phyloP scores from a whole-genome alignment of 306 rosid genomes.

The Dalbergia oliveri region DNA sequence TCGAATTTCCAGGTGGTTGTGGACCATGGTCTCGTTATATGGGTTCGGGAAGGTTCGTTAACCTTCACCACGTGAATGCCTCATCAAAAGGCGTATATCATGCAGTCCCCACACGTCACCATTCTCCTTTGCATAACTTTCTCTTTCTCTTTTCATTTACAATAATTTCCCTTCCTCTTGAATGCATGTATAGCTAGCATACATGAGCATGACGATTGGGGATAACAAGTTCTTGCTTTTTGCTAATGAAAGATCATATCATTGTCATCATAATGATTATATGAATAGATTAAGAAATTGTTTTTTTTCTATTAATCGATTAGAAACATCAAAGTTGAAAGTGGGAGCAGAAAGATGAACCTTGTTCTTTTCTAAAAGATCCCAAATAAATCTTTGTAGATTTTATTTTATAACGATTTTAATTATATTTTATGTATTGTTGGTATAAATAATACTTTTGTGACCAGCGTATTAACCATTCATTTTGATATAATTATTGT shows the following conservation, averaged over 20 bases:
- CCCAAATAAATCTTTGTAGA: conserved; percentile 50
- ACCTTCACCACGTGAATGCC: conserved; percentile 46
- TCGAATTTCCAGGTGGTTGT: conserved; percentile 36
- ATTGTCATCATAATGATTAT: conserved; percentile 1
- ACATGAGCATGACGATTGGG: conserved; percentile 63
- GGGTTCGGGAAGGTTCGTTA: conserved; percentile 26
- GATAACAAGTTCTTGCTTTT: conserved; percentile 33
- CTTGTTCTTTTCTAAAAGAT: conserved; percentile 44
- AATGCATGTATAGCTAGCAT: neutral
- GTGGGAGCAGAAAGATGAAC: conserved; percentile 52
- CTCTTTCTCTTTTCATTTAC: neutral
- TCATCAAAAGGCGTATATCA: conserved; percentile 36
- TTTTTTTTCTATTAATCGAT: neutral
- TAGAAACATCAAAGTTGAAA: conserved; percentile 36
- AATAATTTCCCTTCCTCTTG: neutral
- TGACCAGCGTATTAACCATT: no score
- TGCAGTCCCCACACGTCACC: conserved; percentile 13
- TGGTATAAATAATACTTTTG: no score
- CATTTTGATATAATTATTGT: no score
- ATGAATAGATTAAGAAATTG: neutral
- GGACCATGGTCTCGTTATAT: conserved; percentile 28
- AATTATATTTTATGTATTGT: neutral
- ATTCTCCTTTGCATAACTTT: conserved; percentile 22
- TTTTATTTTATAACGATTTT: neutral
- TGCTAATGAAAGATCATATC: conserved; percentile 17